Evolutionary conservation across 768 basidiomycete species (phyloP).

Genomic region (Trametes gibbosa): DNA sequence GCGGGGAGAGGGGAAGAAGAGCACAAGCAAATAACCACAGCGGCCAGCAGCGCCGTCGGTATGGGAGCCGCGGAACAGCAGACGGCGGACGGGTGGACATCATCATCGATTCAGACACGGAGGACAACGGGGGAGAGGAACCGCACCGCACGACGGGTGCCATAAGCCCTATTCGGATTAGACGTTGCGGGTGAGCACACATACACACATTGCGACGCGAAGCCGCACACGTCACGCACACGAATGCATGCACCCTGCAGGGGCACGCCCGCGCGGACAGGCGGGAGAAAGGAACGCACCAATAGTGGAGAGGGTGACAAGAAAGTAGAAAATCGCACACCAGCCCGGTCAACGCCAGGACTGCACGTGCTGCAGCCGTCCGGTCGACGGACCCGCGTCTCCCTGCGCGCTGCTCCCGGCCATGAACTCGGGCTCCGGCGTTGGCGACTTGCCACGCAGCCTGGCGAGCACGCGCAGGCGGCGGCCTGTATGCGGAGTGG

Average conservation of each 20-base stretch:
- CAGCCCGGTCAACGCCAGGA: constrained; percentile 22
- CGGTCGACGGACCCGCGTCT: constrained; percentile 16
- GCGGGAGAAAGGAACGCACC: too few relatives aligned
- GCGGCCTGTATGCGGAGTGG: constrained; percentile 29
- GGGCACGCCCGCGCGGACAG: too few relatives aligned
- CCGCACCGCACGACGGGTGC: constrained; percentile 8
- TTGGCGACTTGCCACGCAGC: constrained; percentile 49
- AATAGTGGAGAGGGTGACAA: not conserved
- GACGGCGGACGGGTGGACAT: not conserved
- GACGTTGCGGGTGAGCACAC: not conserved
- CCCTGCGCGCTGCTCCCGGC: constrained; percentile 9
- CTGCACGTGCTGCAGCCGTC: constrained; percentile 29
- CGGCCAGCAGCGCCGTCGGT: not conserved
- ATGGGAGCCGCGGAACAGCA: not conserved
- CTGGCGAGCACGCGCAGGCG: constrained; percentile 44
- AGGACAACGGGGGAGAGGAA: constrained; percentile 1
- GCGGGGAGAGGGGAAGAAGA: not conserved
- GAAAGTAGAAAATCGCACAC: not conserved
- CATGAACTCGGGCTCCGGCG: constrained; percentile 38
- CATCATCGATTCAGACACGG: too few relatives aligned
- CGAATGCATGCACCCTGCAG: too few relatives aligned
- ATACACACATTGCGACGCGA: not conserved
- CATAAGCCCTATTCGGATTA: not conserved
- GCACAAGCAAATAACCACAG: too few relatives aligned
- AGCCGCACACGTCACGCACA: not conserved